Percentiles rank a stretch among this genome's conserved stretches.
Conservation (phyloP, 805 yeast genomes). For the Saccharomyces mikatae region DNA sequence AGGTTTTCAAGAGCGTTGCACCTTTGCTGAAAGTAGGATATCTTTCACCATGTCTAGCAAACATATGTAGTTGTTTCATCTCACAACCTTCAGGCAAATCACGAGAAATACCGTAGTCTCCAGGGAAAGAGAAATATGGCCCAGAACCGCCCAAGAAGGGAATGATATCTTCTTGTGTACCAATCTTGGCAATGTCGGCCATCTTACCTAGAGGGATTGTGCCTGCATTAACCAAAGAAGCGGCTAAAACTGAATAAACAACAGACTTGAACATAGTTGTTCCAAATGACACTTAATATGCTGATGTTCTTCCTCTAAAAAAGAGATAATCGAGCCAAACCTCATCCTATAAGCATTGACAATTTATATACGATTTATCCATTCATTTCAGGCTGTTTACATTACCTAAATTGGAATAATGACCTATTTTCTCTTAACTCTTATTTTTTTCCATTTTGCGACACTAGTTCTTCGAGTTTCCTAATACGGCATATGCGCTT, state of each 20-base stretch:
- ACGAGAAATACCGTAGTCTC: slow-evolving; percentile 46
- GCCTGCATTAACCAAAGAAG: background rate
- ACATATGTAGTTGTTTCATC: slow-evolving; percentile 59
- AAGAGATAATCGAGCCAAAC: too few relatives aligned
- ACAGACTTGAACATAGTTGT: background rate
- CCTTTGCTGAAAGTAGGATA: slow-evolving; percentile 46
- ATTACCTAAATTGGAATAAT: background rate
- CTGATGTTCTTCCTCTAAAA: background rate
- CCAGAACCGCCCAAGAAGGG: slow-evolving; percentile 49
- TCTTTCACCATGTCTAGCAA: slow-evolving; percentile 76
- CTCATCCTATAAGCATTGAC: too few relatives aligned
- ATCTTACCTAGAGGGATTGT: background rate
- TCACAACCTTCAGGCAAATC: slow-evolving; percentile 41
- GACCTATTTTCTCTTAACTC: background rate
- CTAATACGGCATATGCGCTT: background rate
- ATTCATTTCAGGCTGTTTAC: background rate
- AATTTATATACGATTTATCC: background rate
- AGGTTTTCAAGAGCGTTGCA: slow-evolving; percentile 29
- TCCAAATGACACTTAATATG: background rate
- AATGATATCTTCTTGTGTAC: slow-evolving; percentile 33
- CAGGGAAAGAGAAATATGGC: slow-evolving; percentile 42
- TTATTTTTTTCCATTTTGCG: background rate
- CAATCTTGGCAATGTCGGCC: slow-evolving; percentile 7
- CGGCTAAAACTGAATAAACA: background rate
- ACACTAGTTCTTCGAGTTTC: background rate